Percentiles rank a stretch among this genome's conserved stretches.
These are phyloP conservation scores for Pestalotiopsis sp. DNA, from an alignment of 2,329 filamentous ascomycete genomes.

Conservation along the genomic window DNA sequence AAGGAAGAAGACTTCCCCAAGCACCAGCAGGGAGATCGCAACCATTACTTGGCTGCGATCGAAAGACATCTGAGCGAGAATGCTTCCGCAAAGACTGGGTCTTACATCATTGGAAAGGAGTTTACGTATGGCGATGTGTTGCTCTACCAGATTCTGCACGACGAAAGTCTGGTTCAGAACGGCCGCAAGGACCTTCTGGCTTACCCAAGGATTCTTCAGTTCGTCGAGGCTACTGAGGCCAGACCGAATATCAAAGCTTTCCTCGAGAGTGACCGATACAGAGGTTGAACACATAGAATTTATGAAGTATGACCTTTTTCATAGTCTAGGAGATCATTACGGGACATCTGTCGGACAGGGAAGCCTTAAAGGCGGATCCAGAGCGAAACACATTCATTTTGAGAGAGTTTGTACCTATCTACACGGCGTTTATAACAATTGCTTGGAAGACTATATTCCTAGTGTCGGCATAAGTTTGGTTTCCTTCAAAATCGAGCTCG, in stretches of 20 bases:
- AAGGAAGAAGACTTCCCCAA: background rate
- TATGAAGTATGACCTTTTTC: no score
- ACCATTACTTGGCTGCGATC: background rate
- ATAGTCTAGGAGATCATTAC: no score
- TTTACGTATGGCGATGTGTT: background rate
- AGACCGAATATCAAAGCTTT: background rate
- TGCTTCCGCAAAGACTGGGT: background rate
- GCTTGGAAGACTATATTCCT: no score
- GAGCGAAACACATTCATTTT: no score
- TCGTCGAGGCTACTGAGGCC: background rate
- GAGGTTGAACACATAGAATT: background rate
- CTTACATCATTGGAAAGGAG: background rate
- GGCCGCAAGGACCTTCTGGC: background rate
- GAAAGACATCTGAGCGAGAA: background rate
- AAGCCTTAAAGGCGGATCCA: no score
- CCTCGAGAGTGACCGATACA: background rate
- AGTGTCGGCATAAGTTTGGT: no score
- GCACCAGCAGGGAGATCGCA: conserved; percentile 6
- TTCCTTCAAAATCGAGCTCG: no score
- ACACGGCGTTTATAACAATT: no score
- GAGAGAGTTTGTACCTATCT: no score
- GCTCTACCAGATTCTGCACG: background rate
- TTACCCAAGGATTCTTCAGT: background rate
- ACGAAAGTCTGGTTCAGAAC: background rate
- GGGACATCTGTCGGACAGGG: no score